Conservation (phyloP, 1,284 basidiomycete genomes). For the Sanguinoderma infundibulare region DNA sequence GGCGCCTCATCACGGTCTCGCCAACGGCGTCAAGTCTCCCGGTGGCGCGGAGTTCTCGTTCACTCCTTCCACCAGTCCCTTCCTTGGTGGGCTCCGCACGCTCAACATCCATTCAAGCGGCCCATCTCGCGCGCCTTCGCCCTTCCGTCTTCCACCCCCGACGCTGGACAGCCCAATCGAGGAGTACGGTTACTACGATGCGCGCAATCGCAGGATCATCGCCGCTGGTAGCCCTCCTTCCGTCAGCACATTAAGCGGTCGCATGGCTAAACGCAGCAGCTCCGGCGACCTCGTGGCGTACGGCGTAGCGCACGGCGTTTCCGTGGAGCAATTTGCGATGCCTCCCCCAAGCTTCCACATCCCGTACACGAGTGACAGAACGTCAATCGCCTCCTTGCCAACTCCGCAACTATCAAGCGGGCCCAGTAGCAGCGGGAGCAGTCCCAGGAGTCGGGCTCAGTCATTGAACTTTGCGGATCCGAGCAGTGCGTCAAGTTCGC, state of each 20-base stretch:
- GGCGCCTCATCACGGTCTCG: slow-evolving; percentile 29
- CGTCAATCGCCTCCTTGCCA: slow-evolving; percentile 42
- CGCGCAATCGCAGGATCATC: slow-evolving; percentile 28
- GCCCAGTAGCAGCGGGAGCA: slow-evolving; percentile 60
- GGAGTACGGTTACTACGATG: slow-evolving; percentile 32
- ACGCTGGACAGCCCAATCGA: slow-evolving; percentile 42
- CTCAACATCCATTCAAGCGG: slow-evolving; percentile 72
- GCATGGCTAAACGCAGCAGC: slow-evolving; percentile 37
- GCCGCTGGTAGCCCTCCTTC: slow-evolving; percentile 47
- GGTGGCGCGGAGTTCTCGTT: slow-evolving; percentile 39
- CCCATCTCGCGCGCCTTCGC: slow-evolving; percentile 69
- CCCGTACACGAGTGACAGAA: slow-evolving; percentile 40
- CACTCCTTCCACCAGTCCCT: slow-evolving; percentile 79
- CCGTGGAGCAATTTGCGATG: slow-evolving; percentile 23
- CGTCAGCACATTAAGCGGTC: slow-evolving; percentile 31
- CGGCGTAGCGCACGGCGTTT: slow-evolving; percentile 19
- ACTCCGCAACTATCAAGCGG: slow-evolving; percentile 68
- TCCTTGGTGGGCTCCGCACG: slow-evolving; percentile 80
- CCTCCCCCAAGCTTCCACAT: slow-evolving; percentile 29
- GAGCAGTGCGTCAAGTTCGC: slow-evolving; percentile 49
- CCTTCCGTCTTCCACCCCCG: slow-evolving; percentile 64
- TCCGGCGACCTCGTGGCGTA: slow-evolving; percentile 36
- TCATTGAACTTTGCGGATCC: slow-evolving; percentile 38
- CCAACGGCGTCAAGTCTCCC: slow-evolving; percentile 12
- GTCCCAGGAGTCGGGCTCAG: slow-evolving; percentile 49